Conservation (phyloP, 768 basidiomycete genomes). For the Cystoderma amianthinum region DNA sequence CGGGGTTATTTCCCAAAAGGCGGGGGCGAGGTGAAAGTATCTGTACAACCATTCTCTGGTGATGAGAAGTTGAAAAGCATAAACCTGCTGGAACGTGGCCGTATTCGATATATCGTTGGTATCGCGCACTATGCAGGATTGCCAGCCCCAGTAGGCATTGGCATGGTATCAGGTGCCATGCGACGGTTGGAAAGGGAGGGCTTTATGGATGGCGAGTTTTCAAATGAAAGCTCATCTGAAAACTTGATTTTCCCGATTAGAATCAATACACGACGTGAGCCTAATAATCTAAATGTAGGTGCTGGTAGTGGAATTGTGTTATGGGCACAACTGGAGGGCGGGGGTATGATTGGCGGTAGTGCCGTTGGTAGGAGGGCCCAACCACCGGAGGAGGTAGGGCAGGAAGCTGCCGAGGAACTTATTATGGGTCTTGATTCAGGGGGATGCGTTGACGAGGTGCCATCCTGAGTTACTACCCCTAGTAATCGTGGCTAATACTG, state of each 20-base stretch:
- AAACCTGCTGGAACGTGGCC: conserved; percentile 49
- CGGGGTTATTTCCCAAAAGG: conserved; percentile 74
- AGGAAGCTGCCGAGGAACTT: conserved; percentile 54
- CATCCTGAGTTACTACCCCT: not conserved
- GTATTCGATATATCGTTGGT: conserved; percentile 43
- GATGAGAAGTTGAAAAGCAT: conserved; percentile 31
- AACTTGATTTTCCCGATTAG: conserved; percentile 25
- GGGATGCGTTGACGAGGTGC: conserved; percentile 72
- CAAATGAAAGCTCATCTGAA: conserved; percentile 4
- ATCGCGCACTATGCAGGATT: conserved; percentile 62
- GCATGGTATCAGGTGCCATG: conserved; percentile 51
- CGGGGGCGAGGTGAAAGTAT: conserved; percentile 53
- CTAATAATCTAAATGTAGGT: conserved; percentile 38
- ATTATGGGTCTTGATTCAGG: conserved; percentile 50
- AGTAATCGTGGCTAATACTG: not conserved
- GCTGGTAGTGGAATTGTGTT: conserved; percentile 67
- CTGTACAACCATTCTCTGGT: conserved; percentile 32
- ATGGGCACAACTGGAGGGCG: conserved; percentile 67
- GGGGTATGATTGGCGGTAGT: conserved; percentile 64
- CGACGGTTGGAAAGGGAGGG: conserved; percentile 33
- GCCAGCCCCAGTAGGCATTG: conserved; percentile 45
- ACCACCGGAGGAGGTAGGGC: conserved; percentile 41
- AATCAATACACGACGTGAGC: conserved; percentile 34
- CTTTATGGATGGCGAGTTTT: conserved; percentile 10
- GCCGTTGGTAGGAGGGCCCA: conserved; percentile 51